Base-by-base conservation (phyloP, 768 basidiomycete genomes). In the Mycena floridula region DNA sequence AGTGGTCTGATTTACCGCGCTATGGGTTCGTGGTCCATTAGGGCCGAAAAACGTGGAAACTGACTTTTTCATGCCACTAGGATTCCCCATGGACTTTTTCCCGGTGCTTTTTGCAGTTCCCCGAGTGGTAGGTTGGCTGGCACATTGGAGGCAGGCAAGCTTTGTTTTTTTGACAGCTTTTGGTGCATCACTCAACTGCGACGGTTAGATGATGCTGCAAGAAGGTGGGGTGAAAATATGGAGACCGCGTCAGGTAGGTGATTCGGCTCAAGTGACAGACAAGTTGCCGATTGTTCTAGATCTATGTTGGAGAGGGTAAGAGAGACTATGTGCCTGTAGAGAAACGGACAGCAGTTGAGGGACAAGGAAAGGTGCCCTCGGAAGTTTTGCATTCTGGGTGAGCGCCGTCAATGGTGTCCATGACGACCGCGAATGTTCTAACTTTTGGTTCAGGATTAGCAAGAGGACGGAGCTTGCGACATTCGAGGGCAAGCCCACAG, bases 31-130 rank as follows among this genome's bases (percentile, higher is more conserved):
- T 55, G 32, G 49, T 47, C 28, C 21, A 22, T 45, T 26, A 47
- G 42, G 16, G 20, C 4, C 18, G 13, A 18, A 35, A 15, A 18
- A 15, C 7, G 18, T 35, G 26, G 13, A 47, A 43, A 30, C 44
- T 32, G 44, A 37, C 26, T 48, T 30, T 42, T 25, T 42, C 30
- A 42, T 51, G 26, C 47, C 51, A 24, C 35, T 50, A 88, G 88
- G 91, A 36, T 94, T 94, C 75, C 92, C 92, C 2, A 73, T 88
- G 52, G 92, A 95, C 66, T 94, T 88, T 63, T 94, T 93, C 80
- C 91, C 92, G 0, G 91, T 95, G 18, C 67, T 95, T 25, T 95
- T 95, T 57, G 90, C 84, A 16, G 90, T 95, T 2, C 92, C 92
- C 2, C 80, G 92, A 18, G 89, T 95, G 7, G 89, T 90, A 22